Percentiles rank a stretch among this genome's conserved stretches.
Conservation (phyloP, 2,329 filamentous ascomycete species). For the Hymenotorrendiella dingleyae region DNA sequence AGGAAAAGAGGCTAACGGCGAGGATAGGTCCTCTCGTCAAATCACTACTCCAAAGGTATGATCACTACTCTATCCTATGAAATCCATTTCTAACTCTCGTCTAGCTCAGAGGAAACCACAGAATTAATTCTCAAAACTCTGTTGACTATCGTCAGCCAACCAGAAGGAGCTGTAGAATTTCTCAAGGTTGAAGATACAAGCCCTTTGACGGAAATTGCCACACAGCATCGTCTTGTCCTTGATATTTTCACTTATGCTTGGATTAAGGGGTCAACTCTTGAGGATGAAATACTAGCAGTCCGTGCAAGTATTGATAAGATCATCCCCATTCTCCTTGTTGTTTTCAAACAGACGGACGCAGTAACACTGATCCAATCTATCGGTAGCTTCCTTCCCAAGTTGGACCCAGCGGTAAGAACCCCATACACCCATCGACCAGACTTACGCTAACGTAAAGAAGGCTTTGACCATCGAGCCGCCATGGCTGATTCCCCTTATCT, state of each 20-base stretch:
- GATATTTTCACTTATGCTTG: constrained; percentile 53
- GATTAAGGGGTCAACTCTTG: constrained; percentile 40
- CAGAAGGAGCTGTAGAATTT: constrained; percentile 44
- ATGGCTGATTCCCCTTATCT: constrained; percentile 46
- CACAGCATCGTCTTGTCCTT: constrained; percentile 46
- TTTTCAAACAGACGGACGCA: constrained; percentile 54
- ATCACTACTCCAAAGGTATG: constrained; percentile 48
- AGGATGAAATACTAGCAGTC: constrained; percentile 25
- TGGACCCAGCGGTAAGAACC: constrained; percentile 41
- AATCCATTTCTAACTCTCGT: constrained; percentile 5
- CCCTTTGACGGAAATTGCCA: constrained; percentile 51
- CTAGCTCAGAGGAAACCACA: constrained; percentile 47
- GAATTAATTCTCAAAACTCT: constrained; percentile 51
- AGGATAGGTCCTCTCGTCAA: constrained; percentile 49
- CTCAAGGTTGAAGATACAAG: constrained; percentile 45
- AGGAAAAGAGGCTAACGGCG: constrained; percentile 42
- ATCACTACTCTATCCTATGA: neutral
- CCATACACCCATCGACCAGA: neutral
- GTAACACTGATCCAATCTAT: constrained; percentile 54
- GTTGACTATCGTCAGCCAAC: constrained; percentile 46
- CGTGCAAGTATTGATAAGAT: constrained; percentile 41
- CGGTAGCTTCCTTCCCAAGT: constrained; percentile 44
- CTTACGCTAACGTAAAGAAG: constrained; percentile 29
- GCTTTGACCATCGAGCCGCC: constrained; percentile 42
- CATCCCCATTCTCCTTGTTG: constrained; percentile 43